phyloP scores from a whole-genome alignment of 2,329 filamentous ascomycete species.

The Colletotrichum tanaceti region DNA sequence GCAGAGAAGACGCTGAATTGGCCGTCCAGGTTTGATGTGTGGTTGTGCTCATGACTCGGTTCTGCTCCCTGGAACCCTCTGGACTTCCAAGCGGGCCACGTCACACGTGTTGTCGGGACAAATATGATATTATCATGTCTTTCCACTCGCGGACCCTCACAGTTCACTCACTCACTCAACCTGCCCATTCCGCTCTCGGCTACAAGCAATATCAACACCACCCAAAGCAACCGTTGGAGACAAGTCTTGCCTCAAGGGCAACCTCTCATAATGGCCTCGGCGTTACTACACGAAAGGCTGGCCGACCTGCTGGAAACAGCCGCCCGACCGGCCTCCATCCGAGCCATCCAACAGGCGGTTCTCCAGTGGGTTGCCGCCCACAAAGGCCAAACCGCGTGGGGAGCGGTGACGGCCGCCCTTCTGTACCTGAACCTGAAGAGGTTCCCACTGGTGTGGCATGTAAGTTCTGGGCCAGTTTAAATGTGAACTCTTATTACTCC shows the following conservation, averaged over 20 bases:
- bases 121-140: no score
- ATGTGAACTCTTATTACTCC: no score
- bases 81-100: slow-evolving; percentile 3
- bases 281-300: neutral
- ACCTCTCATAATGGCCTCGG: neutral
- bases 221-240: no score
- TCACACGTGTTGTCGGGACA: no score
- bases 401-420: neutral
- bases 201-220: no score
- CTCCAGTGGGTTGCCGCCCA: neutral
- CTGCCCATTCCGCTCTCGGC: no score
- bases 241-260: no score
- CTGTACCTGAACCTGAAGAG: slow-evolving; percentile 9
- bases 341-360: neutral
- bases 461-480: neutral
- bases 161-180: no score
- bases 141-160: neutral
- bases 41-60: no score
- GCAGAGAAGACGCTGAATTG: no score
- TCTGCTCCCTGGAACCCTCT: no score
- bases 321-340: neutral
- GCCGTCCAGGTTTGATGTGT: no score
- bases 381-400: slow-evolving; percentile 1
- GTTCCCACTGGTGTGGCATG: slow-evolving; percentile 4
- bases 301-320: neutral